Conservation (phyloP, 352 stramenopile genomes). For the Phytophthora megakarya region DNA sequence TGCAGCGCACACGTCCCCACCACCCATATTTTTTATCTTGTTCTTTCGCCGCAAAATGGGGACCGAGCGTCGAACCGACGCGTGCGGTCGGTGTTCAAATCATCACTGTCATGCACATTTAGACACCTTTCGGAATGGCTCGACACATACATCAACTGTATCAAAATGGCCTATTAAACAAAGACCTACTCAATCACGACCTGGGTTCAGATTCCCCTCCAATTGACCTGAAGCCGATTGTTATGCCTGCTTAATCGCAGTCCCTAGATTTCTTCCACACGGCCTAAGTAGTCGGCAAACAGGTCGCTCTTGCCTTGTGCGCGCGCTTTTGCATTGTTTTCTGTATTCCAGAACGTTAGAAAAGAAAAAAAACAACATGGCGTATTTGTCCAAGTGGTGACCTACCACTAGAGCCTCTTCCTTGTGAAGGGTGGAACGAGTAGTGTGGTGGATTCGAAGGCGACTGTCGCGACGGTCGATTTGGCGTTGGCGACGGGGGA, state of each 20-base stretch:
- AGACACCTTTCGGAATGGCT: no score
- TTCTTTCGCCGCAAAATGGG: background rate
- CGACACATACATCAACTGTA: no score
- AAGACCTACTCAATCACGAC: slow-evolving; percentile 4
- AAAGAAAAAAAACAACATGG: background rate
- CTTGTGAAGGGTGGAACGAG: slow-evolving; percentile 68
- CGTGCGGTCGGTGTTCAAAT: background rate
- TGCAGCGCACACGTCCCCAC: slow-evolving; percentile 13
- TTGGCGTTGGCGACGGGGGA: slow-evolving; percentile 45
- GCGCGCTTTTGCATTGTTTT: slow-evolving; percentile 34
- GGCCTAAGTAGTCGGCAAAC: slow-evolving; percentile 69
- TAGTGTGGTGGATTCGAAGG: slow-evolving; percentile 74
- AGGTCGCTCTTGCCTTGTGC: slow-evolving; percentile 67
- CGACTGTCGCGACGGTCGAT: slow-evolving; percentile 45
- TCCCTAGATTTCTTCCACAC: slow-evolving; percentile 69
- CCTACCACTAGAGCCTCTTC: slow-evolving; percentile 36
- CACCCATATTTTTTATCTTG: slow-evolving; percentile 5
- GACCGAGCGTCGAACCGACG: background rate
- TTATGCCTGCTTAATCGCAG: background rate
- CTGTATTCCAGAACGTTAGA: slow-evolving; percentile 11
- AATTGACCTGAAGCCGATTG: background rate
- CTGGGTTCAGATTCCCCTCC: background rate
- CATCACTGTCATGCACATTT: no score
- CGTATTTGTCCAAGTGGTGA: background rate
- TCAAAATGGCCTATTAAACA: slow-evolving; percentile 25